Evolutionary conservation across 768 basidiomycete species (phyloP).

Genomic region (Amanita rimosa): DNA sequence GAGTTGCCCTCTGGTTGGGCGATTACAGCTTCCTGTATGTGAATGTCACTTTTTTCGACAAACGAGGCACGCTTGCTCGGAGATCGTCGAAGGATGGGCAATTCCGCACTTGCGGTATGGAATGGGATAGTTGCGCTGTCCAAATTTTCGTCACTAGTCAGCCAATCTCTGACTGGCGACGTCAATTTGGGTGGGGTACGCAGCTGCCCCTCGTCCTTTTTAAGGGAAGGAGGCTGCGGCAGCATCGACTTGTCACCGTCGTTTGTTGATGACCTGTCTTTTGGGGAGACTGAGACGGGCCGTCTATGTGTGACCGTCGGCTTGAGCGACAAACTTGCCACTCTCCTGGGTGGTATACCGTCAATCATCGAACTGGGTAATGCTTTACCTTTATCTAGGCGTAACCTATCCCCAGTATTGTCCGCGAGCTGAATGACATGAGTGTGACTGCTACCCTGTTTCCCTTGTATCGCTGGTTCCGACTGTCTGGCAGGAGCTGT

Average conservation of each 20-base stretch:
- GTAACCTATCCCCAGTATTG: conserved; percentile 2
- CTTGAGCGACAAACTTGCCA: conserved; percentile 15
- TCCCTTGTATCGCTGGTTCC: background rate
- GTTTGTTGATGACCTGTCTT: conserved; percentile 15
- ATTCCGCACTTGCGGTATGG: conserved; percentile 15
- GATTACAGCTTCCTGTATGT: conserved; percentile 25
- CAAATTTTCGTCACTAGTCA: conserved; percentile 47
- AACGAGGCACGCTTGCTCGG: conserved; percentile 65
- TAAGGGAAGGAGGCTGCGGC: background rate
- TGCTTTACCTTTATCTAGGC: conserved; percentile 1
- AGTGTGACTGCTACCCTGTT: conserved; percentile 5
- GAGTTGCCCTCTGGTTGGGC: conserved; percentile 23
- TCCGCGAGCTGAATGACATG: conserved; percentile 4
- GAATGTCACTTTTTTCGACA: conserved; percentile 35
- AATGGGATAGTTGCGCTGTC: conserved; percentile 9
- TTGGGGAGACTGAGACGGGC: conserved; percentile 34
- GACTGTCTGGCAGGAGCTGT: background rate
- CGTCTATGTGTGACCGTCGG: conserved; percentile 41
- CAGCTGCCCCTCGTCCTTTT: background rate
- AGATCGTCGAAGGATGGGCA: conserved; percentile 53
- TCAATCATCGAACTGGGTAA: conserved; percentile 5
- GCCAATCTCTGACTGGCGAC: conserved; percentile 45
- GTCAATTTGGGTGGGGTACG: conserved; percentile 7
- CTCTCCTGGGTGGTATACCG: background rate
- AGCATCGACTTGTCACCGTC: background rate